A percentile compares a stretch with the other conserved stretches of the same genome.
phyloP scores from a whole-genome alignment of 2,329 filamentous ascomycete genomes.

The Colletotrichum godetiae region DNA sequence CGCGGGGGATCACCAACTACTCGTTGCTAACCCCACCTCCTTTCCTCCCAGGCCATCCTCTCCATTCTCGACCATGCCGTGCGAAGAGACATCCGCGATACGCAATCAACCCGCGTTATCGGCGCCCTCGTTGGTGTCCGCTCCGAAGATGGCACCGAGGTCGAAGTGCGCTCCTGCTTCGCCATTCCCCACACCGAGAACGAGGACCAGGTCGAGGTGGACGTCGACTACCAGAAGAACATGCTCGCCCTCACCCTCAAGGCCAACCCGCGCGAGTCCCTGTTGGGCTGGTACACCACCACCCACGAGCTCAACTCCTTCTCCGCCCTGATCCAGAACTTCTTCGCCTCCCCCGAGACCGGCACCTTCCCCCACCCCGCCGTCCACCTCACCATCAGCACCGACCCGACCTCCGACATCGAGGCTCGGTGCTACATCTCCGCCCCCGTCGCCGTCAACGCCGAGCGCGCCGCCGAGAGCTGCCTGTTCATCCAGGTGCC shows the following conservation, averaged over 20 bases:
- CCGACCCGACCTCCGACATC: slow-evolving; percentile 87
- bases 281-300: slow-evolving; percentile 99
- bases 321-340: slow-evolving; percentile 98
- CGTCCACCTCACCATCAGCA: slow-evolving; percentile 94
- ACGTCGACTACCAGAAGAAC: slow-evolving; percentile 99
- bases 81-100: slow-evolving; percentile 79
- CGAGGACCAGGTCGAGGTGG: slow-evolving; percentile 98
- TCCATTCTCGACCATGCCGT: slow-evolving; percentile 93
- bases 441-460: slow-evolving; percentile 92
- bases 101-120: slow-evolving; percentile 94
- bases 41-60: slow-evolving; percentile 68
- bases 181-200: slow-evolving; percentile 99
- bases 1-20: not conserved
- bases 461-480: slow-evolving; percentile 94
- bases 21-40: slow-evolving; percentile 17
- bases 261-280: slow-evolving; percentile 90
- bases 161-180: slow-evolving; percentile 96
- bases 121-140: slow-evolving; percentile 93
- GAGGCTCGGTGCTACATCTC: slow-evolving; percentile 95
- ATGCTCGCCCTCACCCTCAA: slow-evolving; percentile 97
- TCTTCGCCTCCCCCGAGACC: slow-evolving; percentile 96
- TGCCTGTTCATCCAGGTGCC: slow-evolving; percentile 98
- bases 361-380: slow-evolving; percentile 98
- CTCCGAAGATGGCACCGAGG: slow-evolving; percentile 96
- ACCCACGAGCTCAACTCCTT: slow-evolving; percentile 98